Percentiles rank a stretch among this genome's conserved stretches.
Evolutionary conservation across 208 protist genomes (phyloP).

Genomic region (Wallacemonas rigidus): DNA sequence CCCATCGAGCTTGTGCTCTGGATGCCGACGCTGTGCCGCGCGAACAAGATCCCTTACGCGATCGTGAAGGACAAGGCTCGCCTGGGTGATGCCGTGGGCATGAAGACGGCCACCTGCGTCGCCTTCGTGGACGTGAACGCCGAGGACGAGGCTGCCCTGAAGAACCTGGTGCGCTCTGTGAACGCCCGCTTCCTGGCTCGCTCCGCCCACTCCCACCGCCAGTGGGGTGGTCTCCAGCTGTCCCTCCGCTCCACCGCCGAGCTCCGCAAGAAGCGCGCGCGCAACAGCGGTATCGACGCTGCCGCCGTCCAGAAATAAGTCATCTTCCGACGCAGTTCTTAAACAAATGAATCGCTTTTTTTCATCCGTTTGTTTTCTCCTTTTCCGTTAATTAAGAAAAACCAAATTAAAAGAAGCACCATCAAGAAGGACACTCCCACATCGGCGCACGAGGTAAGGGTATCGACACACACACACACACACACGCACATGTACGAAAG

Average conservation of each 20-base stretch:
- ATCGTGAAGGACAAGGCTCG: slow-evolving; percentile 99
- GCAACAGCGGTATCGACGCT: slow-evolving; percentile 67
- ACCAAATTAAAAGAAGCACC: slow-evolving; percentile 11
- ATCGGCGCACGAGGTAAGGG: neutral
- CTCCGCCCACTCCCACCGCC: slow-evolving; percentile 86
- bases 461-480: too few relatives aligned
- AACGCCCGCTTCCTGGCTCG: slow-evolving; percentile 95
- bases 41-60: slow-evolving; percentile 99
- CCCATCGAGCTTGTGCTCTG: slow-evolving; percentile 99
- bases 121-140: slow-evolving; percentile 95
- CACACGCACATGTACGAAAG: neutral
- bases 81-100: slow-evolving; percentile 96
- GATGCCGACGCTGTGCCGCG: slow-evolving; percentile 98
- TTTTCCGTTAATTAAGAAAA: slow-evolving; percentile 27
- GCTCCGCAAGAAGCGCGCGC: slow-evolving; percentile 82
- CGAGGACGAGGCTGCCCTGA: slow-evolving; percentile 94
- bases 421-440: neutral
- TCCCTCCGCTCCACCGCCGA: slow-evolving; percentile 80
- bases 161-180: slow-evolving; percentile 92
- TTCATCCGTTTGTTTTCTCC: slow-evolving; percentile 25
- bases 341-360: slow-evolving; percentile 22
- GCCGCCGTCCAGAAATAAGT: slow-evolving; percentile 38
- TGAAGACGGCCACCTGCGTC: slow-evolving; percentile 96
- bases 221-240: slow-evolving; percentile 95
- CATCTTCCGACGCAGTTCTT: neutral